Conservation (phyloP, 1,139 yeast species). For the Pichia inconspicua region DNA sequence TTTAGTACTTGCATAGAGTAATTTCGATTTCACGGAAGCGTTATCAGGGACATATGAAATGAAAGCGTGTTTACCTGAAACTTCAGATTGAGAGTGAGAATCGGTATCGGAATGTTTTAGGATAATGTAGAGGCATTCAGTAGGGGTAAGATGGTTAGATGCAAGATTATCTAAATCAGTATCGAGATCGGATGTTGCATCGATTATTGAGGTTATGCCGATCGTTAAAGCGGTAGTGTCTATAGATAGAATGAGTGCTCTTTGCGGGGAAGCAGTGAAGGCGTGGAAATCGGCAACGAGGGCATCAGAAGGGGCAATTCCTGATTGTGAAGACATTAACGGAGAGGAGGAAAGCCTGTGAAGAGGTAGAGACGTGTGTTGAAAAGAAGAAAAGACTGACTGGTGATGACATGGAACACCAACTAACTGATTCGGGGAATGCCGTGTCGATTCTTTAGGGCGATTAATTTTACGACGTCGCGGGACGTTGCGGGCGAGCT, state of each 20-base stretch:
- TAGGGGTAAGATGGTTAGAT: constrained; percentile 32
- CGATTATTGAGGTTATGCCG: constrained; percentile 11
- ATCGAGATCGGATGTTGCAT: constrained; percentile 21
- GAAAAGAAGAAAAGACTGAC: too few relatives aligned
- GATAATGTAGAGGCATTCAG: constrained; percentile 55
- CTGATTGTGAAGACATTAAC: constrained; percentile 27
- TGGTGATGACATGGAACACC: too few relatives aligned
- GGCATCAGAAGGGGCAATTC: constrained; percentile 35
- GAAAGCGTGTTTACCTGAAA: constrained; percentile 36
- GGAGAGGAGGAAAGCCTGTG: too few relatives aligned
- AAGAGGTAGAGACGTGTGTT: too few relatives aligned
- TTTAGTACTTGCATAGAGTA: constrained; percentile 91
- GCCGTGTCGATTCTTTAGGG: too few relatives aligned
- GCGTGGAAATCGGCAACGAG: constrained; percentile 36
- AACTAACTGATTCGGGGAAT: too few relatives aligned
- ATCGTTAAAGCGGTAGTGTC: constrained; percentile 26
- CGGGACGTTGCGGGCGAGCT: too few relatives aligned
- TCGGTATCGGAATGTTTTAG: constrained; percentile 29
- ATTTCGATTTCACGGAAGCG: constrained; percentile 76
- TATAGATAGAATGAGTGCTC: constrained; percentile 32
- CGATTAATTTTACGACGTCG: too few relatives aligned
- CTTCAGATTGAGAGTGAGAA: not conserved
- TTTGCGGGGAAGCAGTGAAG: constrained; percentile 27
- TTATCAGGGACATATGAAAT: constrained; percentile 81
- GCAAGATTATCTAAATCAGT: constrained; percentile 34